phyloP scores from a whole-genome alignment of 768 basidiomycete species.

The Tubosaeta sp. region DNA sequence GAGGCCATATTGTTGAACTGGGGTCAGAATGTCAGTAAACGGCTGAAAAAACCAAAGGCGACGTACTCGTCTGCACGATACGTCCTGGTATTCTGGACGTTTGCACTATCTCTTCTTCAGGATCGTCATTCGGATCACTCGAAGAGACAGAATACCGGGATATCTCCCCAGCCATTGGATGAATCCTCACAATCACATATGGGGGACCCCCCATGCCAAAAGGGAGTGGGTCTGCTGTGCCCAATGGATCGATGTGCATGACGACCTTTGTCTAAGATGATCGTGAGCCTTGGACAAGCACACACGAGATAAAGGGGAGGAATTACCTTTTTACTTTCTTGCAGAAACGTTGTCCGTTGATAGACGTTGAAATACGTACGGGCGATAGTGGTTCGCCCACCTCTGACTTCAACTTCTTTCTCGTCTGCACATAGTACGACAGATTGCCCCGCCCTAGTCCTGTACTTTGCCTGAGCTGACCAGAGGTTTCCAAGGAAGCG shows the following conservation, averaged over 20 bases:
- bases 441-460: constrained; percentile 69
- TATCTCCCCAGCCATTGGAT: constrained; percentile 79
- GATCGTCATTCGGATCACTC: constrained; percentile 66
- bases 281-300: constrained; percentile 6
- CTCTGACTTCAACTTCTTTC: constrained; percentile 66
- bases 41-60: neutral
- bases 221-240: constrained; percentile 71
- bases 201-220: constrained; percentile 69
- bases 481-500: constrained; percentile 88
- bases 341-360: constrained; percentile 72
- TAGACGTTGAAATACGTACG: constrained; percentile 90
- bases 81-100: constrained; percentile 68
- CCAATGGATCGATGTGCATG: constrained; percentile 77
- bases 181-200: constrained; percentile 74
- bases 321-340: constrained; percentile 73
- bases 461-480: constrained; percentile 78
- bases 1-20: constrained; percentile 85
- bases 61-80: constrained; percentile 78
- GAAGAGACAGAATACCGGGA: constrained; percentile 77
- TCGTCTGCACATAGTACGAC: constrained; percentile 69
- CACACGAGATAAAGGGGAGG: neutral
- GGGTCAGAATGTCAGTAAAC: neutral
- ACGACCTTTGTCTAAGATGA: constrained; percentile 73
- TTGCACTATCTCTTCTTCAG: constrained; percentile 80
- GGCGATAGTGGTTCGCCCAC: constrained; percentile 59